These are phyloP conservation scores for Pythium sukuiense DNA, from an alignment of 352 stramenopile species.

Conservation along the genomic window DNA sequence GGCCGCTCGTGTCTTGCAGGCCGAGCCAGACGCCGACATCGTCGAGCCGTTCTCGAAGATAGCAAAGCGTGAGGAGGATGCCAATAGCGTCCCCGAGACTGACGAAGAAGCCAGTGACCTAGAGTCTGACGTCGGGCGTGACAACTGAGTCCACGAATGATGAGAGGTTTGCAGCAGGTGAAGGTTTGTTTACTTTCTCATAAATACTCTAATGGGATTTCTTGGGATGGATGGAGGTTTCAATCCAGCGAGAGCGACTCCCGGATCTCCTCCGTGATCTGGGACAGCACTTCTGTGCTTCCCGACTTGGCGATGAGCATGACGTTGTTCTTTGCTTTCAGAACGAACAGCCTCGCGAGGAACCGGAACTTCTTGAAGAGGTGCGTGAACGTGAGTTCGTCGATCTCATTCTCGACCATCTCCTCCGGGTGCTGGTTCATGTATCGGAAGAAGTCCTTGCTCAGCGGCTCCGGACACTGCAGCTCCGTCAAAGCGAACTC, in stretches of 20 bases:
- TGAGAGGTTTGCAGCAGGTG: background rate
- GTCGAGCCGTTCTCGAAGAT: slow-evolving; percentile 28
- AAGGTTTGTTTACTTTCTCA: slow-evolving; percentile 14
- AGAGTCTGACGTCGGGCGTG: slow-evolving; percentile 7
- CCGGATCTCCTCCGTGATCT: slow-evolving; percentile 53
- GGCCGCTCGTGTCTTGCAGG: slow-evolving; percentile 49
- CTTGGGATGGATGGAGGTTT: background rate
- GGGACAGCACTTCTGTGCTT: slow-evolving; percentile 47
- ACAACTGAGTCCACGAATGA: background rate
- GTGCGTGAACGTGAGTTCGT: slow-evolving; percentile 41
- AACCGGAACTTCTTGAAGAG: slow-evolving; percentile 64
- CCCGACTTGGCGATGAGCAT: slow-evolving; percentile 48
- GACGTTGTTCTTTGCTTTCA: slow-evolving; percentile 63
- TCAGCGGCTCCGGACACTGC: slow-evolving; percentile 55
- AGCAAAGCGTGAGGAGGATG: slow-evolving; percentile 10
- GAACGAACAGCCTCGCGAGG: slow-evolving; percentile 63
- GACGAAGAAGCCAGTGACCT: slow-evolving; percentile 5
- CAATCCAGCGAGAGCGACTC: slow-evolving; percentile 26
- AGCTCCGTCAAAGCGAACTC: slow-evolving; percentile 50
- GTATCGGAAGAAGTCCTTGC: slow-evolving; percentile 64
- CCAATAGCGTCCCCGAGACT: background rate
- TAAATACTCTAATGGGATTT: slow-evolving; percentile 31
- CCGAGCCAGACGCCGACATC: slow-evolving; percentile 68
- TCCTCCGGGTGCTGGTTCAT: slow-evolving; percentile 41
- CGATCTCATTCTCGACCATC: slow-evolving; percentile 25